Conservation (phyloP, 129 eudicot species). For the Escallonia herrerae region DNA sequence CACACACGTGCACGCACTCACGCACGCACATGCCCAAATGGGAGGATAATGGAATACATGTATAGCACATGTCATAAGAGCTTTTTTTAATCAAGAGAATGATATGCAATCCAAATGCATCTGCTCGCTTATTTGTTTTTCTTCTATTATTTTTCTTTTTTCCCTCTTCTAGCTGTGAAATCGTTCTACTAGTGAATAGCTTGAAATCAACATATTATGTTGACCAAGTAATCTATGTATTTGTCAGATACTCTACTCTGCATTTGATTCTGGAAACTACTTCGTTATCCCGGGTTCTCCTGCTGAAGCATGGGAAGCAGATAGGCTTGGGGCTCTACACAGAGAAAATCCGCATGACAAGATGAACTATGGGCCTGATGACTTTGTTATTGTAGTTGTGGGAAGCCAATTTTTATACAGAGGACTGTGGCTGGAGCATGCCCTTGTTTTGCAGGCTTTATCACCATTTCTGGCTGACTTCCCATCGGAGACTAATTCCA, state of each 20-base stretch:
- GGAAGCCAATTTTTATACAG: constrained; percentile 69
- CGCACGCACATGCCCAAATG: too few species aligned
- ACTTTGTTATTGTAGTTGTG: constrained; percentile 60
- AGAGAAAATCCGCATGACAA: constrained; percentile 31
- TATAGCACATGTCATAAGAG: too few species aligned
- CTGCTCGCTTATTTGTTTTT: too few species aligned
- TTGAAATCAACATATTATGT: too few species aligned
- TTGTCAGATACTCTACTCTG: constrained; percentile 71
- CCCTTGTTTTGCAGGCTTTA: constrained; percentile 73
- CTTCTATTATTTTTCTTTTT: too few species aligned
- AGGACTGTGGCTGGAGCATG: constrained; percentile 92
- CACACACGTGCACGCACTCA: too few species aligned
- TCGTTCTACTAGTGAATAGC: too few species aligned
- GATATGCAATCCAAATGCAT: too few species aligned
- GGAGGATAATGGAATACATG: too few species aligned
- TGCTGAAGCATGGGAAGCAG: constrained; percentile 49
- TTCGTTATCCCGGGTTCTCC: constrained; percentile 92
- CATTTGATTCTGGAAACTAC: constrained; percentile 85
- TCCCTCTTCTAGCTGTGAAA: too few species aligned
- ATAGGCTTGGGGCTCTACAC: constrained; percentile 19
- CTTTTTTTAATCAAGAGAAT: too few species aligned
- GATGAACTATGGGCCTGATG: constrained; percentile 37
- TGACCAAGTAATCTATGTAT: not conserved
- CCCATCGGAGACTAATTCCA: constrained; percentile 19
- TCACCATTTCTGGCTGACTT: constrained; percentile 51